A percentile compares a stretch with the other conserved stretches of the same genome.
These are phyloP conservation scores for Sarocladium oryzae DNA, from an alignment of 2,329 filamentous ascomycete species.

Conservation along the genomic window DNA sequence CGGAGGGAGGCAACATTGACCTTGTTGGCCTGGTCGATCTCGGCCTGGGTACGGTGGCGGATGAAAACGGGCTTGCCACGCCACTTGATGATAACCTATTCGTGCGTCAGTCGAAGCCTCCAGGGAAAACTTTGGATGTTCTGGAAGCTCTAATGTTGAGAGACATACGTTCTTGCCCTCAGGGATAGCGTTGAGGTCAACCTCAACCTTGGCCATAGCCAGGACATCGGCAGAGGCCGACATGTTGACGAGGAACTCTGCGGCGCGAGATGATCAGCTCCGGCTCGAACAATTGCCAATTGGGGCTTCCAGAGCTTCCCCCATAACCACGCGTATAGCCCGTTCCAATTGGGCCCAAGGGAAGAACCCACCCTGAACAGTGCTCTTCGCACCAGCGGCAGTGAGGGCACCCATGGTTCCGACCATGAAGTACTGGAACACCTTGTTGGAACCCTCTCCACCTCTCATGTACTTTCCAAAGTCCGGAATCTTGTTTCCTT, in stretches of 20 bases:
- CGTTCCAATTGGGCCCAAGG: too few species aligned
- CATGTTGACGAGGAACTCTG: constrained; percentile 99
- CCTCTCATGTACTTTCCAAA: constrained; percentile 80
- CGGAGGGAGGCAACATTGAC: constrained; percentile 76
- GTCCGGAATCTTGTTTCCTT: constrained; percentile 70
- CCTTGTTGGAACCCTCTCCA: constrained; percentile 66
- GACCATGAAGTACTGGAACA: constrained; percentile 98
- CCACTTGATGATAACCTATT: constrained; percentile 97
- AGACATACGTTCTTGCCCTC: constrained; percentile 95
- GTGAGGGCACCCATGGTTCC: constrained; percentile 88
- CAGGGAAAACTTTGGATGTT: not conserved
- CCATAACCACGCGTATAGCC: not conserved
- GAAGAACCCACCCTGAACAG: constrained; percentile 77
- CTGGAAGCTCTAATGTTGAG: not conserved
- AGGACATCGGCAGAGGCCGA: constrained; percentile 96
- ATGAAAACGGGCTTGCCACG: constrained; percentile 99
- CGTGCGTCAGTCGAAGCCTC: not conserved
- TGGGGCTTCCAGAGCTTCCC: not conserved
- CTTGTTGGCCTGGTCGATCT: constrained; percentile 93
- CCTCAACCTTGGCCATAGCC: constrained; percentile 99
- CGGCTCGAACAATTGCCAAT: constrained; percentile 17
- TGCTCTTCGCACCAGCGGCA: constrained; percentile 93
- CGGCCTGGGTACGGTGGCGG: constrained; percentile 87
- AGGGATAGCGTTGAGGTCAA: constrained; percentile 85
- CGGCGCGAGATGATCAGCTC: constrained; percentile 21